phyloP scores from a whole-genome alignment of 2,329 filamentous ascomycete species.

The Juglanconis juglandina region DNA sequence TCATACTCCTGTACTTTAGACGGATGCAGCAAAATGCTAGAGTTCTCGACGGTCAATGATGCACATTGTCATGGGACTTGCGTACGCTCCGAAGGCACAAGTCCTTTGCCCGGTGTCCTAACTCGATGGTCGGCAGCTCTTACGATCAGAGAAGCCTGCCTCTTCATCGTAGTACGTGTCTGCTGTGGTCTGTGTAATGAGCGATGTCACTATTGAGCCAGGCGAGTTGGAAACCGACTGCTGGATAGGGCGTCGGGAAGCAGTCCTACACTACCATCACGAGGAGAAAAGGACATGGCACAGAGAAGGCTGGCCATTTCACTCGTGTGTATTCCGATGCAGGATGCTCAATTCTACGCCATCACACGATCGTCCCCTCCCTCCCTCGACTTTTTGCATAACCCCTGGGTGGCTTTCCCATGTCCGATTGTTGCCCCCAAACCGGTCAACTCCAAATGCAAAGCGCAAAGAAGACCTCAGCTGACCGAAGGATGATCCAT shows the following conservation, averaged over 20 bases:
- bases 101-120: background rate
- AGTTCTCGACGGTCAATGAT: background rate
- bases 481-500: conserved; percentile 13
- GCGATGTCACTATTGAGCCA: background rate
- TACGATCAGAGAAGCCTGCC: background rate
- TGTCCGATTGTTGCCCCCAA: conserved; percentile 16
- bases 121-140: background rate
- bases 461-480: conserved; percentile 16
- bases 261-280: background rate
- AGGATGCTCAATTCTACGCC: conserved; percentile 16
- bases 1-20: conserved; percentile 28
- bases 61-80: background rate
- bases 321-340: conserved; percentile 19
- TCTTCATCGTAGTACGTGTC: background rate
- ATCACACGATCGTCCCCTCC: conserved; percentile 11
- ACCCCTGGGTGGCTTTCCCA: conserved; percentile 14
- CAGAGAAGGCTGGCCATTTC: conserved; percentile 8
- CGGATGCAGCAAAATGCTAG: conserved; percentile 19
- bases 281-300: background rate
- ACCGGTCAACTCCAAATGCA: conserved; percentile 20
- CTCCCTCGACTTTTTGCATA: conserved; percentile 7
- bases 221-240: background rate
- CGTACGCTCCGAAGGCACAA: background rate
- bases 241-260: background rate
- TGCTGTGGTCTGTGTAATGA: background rate